Conservation (phyloP, 1,284 basidiomycete species). For the Clitocybe nebularis region DNA sequence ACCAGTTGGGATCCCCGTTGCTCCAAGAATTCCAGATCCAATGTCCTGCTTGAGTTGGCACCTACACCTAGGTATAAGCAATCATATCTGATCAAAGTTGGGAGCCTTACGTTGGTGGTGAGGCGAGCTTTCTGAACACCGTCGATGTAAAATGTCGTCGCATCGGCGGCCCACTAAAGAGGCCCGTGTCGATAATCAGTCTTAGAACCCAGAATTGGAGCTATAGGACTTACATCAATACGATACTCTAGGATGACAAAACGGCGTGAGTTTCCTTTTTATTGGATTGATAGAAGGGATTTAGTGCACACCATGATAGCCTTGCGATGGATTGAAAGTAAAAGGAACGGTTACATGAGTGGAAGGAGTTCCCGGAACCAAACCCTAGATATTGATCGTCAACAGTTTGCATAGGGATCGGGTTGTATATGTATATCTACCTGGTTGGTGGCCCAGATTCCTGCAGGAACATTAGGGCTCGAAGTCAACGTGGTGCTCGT, state of each 20-base stretch:
- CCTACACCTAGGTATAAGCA: too few species aligned
- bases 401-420: not conserved
- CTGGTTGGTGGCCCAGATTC: slow-evolving; percentile 35
- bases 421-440: slow-evolving; percentile 11
- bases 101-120: slow-evolving; percentile 23
- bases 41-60: slow-evolving; percentile 22
- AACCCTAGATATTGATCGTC: slow-evolving; percentile 11
- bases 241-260: slow-evolving; percentile 25
- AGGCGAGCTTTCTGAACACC: slow-evolving; percentile 25
- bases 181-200: slow-evolving; percentile 3
- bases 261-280: too few species aligned
- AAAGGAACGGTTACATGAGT: slow-evolving; percentile 24
- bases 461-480: slow-evolving; percentile 24
- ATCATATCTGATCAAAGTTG: not conserved
- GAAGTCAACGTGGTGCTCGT: slow-evolving; percentile 25
- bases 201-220: not conserved
- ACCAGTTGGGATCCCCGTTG: slow-evolving; percentile 30
- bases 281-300: not conserved
- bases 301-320: slow-evolving; percentile 25
- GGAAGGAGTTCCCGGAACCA: slow-evolving; percentile 16
- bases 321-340: slow-evolving; percentile 26
- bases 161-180: slow-evolving; percentile 24
- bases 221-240: slow-evolving; percentile 24
- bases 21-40: slow-evolving; percentile 34
- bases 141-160: slow-evolving; percentile 30